Base-by-base conservation (phyloP, 139 green algal genomes). In the Picochlorum sp. region DNA sequence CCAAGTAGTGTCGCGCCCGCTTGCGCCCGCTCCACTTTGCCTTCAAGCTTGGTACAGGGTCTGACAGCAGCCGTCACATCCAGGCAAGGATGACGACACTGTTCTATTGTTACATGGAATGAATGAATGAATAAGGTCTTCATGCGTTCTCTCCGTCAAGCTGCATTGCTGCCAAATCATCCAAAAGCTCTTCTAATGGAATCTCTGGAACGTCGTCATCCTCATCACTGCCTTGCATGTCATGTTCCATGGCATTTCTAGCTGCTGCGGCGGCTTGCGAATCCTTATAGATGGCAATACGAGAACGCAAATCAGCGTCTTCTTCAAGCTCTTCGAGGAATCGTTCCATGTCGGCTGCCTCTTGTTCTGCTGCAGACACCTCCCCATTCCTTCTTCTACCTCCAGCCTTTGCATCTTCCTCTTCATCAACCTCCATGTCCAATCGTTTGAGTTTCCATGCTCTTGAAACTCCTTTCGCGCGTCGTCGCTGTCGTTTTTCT, bases 171-270 rank as follows among this genome's bases (percentile, higher is more conserved):
- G 83, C 79, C 72, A 97, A 76, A 44, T 94, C 87, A 64, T 95
- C 87, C 61, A 98, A 69, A 71, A 98, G 79, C 80, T 96, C 91
- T 32, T 98, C 92, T 65, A 98, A 77, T 11, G 90, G 91, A 18
- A 98, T 79, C 73, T 95, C 68, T 4, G 82, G 75, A 13, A 83
- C 46, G 3, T 59, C 23, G 2, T 49, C 71, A 20, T 80, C 72
- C 54, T 77, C 62, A n/a, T 45, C 38, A 60, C 69, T 66, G n/a
- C 83, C 84, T 3, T 79, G 74, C 6, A 60, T 68, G 45, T 66
- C 78, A 30, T 80, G 74, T 13, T 65, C 21, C 23, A 18, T 16
- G 7, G 34, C 34, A 15, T 21, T 32, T 50, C 7, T 32, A 18
- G 58, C n/a, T 9, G 52, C 71, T 60, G 62, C 50, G 15, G 20